phyloP scores from a whole-genome alignment of 2,329 filamentous ascomycete species.

The Dactylellina leptospora region DNA sequence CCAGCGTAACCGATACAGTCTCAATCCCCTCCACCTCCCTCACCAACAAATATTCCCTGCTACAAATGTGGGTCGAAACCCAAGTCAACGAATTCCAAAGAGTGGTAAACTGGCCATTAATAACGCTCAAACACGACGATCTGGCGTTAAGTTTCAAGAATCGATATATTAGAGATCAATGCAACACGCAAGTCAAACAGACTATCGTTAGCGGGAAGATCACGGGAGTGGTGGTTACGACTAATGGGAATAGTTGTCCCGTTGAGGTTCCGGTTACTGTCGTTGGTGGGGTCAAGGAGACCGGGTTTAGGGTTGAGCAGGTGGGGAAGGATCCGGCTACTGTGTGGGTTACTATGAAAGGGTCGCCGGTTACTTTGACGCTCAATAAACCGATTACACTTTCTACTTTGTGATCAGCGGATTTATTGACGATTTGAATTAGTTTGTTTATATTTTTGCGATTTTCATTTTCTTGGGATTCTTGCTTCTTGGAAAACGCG shows the following conservation, averaged over 20 bases:
- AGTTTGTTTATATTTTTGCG: too few species aligned
- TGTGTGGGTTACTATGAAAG: conserved; percentile 64
- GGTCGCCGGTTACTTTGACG: conserved; percentile 63
- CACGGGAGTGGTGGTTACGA: conserved; percentile 61
- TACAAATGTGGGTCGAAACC: conserved; percentile 69
- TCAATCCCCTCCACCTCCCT: conserved; percentile 60
- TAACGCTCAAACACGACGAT: conserved; percentile 68
- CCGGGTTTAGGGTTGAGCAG: conserved; percentile 64
- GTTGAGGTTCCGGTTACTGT: conserved; percentile 68
- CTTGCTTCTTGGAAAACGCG: too few species aligned
- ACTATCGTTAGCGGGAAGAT: conserved; percentile 16
- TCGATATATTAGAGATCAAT: conserved; percentile 66
- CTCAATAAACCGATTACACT: conserved; percentile 60
- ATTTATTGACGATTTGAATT: too few species aligned
- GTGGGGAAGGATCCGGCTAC: conserved; percentile 67
- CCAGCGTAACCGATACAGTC: conserved; percentile 63
- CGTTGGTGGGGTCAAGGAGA: conserved; percentile 62
- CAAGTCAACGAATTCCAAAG: conserved; percentile 67
- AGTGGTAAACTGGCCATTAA: conserved; percentile 66
- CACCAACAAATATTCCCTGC: conserved; percentile 64
- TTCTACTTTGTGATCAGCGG: too few species aligned
- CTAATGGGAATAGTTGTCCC: conserved; percentile 63
- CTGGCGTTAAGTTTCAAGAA: conserved; percentile 65
- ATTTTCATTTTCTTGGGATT: too few species aligned
- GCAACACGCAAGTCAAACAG: conserved; percentile 63